A percentile compares a stretch with the other conserved stretches of the same genome.
Evolutionary conservation across 495 filamentous ascomycete species (phyloP).

Genomic region (Diplogelasinospora grovesii): DNA sequence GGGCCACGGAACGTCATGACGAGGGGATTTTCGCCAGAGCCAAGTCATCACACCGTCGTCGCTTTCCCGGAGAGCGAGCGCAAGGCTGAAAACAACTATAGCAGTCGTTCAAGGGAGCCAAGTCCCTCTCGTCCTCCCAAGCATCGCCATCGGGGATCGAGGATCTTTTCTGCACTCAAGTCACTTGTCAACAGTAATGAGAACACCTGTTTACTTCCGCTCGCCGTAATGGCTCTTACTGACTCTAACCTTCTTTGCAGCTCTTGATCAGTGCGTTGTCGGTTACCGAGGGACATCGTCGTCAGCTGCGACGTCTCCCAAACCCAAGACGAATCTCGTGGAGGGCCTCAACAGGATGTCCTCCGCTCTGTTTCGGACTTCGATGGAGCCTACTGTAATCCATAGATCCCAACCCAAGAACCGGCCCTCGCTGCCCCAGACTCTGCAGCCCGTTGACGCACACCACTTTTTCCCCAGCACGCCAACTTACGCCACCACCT

Average conservation of each 20-base stretch:
- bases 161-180: constrained; percentile 37
- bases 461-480: background rate
- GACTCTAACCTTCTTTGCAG: constrained; percentile 9
- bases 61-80: constrained; percentile 4
- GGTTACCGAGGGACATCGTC: background rate
- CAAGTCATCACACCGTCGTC: constrained; percentile 9
- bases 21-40: constrained; percentile 12
- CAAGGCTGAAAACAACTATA: background rate
- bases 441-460: constrained; percentile 10
- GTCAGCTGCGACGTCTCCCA: background rate
- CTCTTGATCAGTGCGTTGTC: constrained; percentile 18
- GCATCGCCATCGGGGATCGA: constrained; percentile 33
- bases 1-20: constrained; percentile 19
- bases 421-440: constrained; percentile 21
- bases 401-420: constrained; percentile 34
- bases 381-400: constrained; percentile 40
- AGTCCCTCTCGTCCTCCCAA: constrained; percentile 22
- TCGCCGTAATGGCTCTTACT: background rate
- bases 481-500: background rate
- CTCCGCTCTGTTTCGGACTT: constrained; percentile 32
- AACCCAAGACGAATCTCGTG: constrained; percentile 20
- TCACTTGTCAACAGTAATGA: constrained; percentile 41
- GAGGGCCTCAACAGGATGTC: constrained; percentile 33
- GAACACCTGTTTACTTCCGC: constrained; percentile 2
- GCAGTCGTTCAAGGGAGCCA: background rate